A percentile compares a stretch with the other conserved stretches of the same genome.
Evolutionary conservation across 805 yeast species (phyloP).

Genomic region (Ogataea ganodermae): DNA sequence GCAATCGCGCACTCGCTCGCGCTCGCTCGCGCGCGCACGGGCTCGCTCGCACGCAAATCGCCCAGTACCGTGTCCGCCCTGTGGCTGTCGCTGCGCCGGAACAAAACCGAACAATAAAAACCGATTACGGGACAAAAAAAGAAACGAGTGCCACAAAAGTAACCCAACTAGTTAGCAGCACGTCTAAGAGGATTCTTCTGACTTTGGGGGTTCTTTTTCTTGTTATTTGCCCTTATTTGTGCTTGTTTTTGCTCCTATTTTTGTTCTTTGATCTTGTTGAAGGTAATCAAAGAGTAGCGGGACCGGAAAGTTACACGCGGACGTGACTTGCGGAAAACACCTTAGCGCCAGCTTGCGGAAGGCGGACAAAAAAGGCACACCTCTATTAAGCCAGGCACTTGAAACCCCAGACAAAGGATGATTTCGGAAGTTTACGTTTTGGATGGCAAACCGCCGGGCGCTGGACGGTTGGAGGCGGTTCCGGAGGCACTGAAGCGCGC

Average conservation of each 20-base stretch:
- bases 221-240: background rate
- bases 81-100: constrained; percentile 5
- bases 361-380: background rate
- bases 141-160: constrained; percentile 4
- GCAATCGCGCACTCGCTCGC: no score
- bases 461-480: background rate
- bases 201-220: background rate
- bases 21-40: no score
- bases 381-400: background rate
- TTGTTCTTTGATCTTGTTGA: no score
- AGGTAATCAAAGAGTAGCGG: no score
- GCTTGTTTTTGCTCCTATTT: background rate
- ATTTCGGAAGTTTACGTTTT: constrained; percentile 17
- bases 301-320: no score
- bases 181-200: background rate
- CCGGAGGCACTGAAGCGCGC: constrained; percentile 12
- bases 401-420: constrained; percentile 4
- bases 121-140: constrained; percentile 6
- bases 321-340: no score
- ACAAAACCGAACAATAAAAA: constrained; percentile 4
- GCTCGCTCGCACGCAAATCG: background rate
- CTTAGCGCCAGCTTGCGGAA: no score
- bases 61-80: background rate
- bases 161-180: constrained; percentile 8
- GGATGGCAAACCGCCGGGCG: constrained; percentile 7